A percentile compares a stretch with the other conserved stretches of the same genome.
Evolutionary conservation across 1,284 basidiomycete species (phyloP).

Genomic region (Naganishia liquefaciens): DNA sequence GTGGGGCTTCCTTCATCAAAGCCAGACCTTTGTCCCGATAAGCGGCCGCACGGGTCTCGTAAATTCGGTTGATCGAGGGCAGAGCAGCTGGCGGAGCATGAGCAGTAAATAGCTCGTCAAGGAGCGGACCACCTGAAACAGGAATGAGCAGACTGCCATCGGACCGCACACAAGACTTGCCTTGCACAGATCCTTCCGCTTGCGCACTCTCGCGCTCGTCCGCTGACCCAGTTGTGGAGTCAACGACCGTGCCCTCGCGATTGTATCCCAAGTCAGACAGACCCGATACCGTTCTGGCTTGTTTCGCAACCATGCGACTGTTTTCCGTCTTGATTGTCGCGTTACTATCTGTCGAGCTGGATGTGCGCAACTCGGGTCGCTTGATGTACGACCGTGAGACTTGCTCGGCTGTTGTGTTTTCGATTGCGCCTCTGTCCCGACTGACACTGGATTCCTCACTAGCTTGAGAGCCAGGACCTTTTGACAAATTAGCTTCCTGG

Average conservation of each 20-base stretch:
- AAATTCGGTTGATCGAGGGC: conserved; percentile 48
- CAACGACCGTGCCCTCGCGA: not conserved
- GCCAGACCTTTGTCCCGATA: conserved; percentile 44
- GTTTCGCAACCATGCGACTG: conserved; percentile 9
- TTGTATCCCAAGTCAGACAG: conserved; percentile 11
- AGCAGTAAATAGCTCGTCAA: conserved; percentile 31
- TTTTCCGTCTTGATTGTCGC: conserved; percentile 30
- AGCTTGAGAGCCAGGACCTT: too few species aligned
- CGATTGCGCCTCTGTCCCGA: not conserved
- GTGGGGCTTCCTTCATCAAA: conserved; percentile 26
- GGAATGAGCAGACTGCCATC: not conserved
- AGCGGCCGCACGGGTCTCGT: conserved; percentile 50
- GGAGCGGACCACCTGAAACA: not conserved
- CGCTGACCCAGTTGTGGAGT: not conserved
- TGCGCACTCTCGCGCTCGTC: not conserved
- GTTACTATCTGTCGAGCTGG: conserved; percentile 33
- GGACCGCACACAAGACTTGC: not conserved
- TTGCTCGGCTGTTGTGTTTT: conserved; percentile 1
- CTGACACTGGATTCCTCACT: not conserved
- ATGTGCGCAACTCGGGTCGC: conserved; percentile 19
- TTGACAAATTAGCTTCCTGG: conserved; percentile 60
- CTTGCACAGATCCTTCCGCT: conserved; percentile 15
- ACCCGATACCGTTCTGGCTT: conserved; percentile 5
- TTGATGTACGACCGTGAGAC: conserved; percentile 28
- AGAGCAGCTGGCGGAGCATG: conserved; percentile 42